Evolutionary conservation across 257 asterid genomes (phyloP).

Genomic region (Nicotiana attenuata): DNA sequence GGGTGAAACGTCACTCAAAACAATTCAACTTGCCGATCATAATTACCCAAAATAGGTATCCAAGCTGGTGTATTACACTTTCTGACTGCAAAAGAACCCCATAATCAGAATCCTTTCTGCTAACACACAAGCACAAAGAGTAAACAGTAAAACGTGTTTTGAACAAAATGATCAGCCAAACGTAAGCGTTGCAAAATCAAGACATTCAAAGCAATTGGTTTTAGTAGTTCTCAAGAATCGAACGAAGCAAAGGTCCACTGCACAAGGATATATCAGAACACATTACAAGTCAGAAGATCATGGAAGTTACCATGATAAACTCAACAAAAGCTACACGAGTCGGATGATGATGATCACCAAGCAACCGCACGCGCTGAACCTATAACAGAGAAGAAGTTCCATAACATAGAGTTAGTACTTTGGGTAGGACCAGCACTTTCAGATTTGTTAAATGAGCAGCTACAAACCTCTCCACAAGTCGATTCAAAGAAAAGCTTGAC

Average conservation of each 20-base stretch:
- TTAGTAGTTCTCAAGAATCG: not conserved
- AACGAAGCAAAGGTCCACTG: not conserved
- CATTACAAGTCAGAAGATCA: not conserved
- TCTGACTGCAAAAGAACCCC: no score
- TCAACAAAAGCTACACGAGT: slow-evolving; percentile 95
- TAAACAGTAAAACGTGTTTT: not conserved
- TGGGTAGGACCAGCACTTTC: not conserved
- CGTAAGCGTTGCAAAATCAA: not conserved
- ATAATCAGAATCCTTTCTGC: not conserved
- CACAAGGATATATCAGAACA: not conserved
- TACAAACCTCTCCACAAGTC: slow-evolving; percentile 48
- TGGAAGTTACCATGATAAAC: not conserved
- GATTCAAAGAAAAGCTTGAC: slow-evolving; percentile 69
- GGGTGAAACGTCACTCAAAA: not conserved
- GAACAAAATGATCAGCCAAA: not conserved
- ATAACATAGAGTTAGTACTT: not conserved
- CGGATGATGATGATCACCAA: slow-evolving; percentile 87
- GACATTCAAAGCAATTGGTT: not conserved
- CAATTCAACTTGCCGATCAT: not conserved
- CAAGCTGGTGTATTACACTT: not conserved
- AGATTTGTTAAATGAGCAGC: not conserved
- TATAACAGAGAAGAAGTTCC: slow-evolving; percentile 33
- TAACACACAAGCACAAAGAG: not conserved
- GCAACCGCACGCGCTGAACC: slow-evolving; percentile 94
- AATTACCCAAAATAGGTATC: not conserved